phyloP scores from a whole-genome alignment of 2,329 filamentous ascomycete genomes.

The Xylariaceae sp. region DNA sequence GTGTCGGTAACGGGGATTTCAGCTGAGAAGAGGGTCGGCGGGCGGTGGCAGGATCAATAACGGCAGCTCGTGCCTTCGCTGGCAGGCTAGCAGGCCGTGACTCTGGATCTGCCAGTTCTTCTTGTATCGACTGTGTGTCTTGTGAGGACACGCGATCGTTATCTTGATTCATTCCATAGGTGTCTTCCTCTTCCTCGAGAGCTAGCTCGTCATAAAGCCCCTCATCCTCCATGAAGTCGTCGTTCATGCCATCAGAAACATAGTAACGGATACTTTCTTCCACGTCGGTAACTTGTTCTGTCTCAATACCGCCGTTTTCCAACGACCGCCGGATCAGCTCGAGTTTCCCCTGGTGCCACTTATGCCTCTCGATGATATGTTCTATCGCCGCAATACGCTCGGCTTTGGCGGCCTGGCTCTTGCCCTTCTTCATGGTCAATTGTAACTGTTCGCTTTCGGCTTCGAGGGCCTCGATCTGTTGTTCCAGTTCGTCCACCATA shows the following conservation, averaged over 20 bases:
- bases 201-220: conserved; percentile 92
- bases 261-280: conserved; percentile 95
- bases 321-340: conserved; percentile 85
- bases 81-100: conserved; percentile 41
- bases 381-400: conserved; percentile 87
- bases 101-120: conserved; percentile 64
- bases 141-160: conserved; percentile 90
- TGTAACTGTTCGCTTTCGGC: conserved; percentile 84
- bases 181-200: conserved; percentile 85
- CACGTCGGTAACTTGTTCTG: conserved; percentile 78
- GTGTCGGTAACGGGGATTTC: conserved; percentile 88
- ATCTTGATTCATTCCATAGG: conserved; percentile 73
- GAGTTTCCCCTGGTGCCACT: conserved; percentile 91
- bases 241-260: conserved; percentile 79
- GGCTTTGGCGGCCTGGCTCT: conserved; percentile 75
- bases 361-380: conserved; percentile 79
- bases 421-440: conserved; percentile 89
- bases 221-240: conserved; percentile 91
- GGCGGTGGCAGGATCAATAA: conserved; percentile 52
- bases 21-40: conserved; percentile 81
- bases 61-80: conserved; percentile 48
- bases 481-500: conserved; percentile 88
- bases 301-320: conserved; percentile 87
- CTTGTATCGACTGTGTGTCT: conserved; percentile 86
- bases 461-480: conserved; percentile 87